Base-by-base conservation (phyloP, 2,329 filamentous ascomycete species). In the Aspergillus costaricaensis region DNA sequence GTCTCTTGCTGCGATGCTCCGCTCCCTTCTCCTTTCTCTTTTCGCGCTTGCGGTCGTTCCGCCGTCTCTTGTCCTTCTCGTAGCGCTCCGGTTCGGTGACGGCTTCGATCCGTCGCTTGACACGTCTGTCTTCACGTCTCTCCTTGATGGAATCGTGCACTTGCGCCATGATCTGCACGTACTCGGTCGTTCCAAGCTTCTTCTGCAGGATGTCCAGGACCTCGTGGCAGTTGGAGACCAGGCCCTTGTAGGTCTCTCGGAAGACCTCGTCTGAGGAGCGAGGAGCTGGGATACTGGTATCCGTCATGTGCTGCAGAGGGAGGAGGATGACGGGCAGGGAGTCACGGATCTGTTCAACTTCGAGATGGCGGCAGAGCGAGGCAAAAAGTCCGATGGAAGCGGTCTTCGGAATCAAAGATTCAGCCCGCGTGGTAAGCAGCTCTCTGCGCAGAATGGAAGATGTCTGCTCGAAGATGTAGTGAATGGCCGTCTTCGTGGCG, bases 21-120 rank as follows among this genome's bases (percentile, higher is more conserved):
- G 82, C 79, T 0, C 90, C 89, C 76, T 86, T 91, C 76, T 89
- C 90, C 83, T 92, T 96, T 74, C 88, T 87, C 76, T 88, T 87
- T 68, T 89, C 89, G 79, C 88, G 92, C 82, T 95, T 95, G 81
- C 88, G 87, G 73, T 95, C 91, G 63, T 90, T 84, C 81, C 89
- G 92, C 81, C 89, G 91, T 74, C 85, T 87, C 86, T 97, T 97
- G 68, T 90, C 88, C 71, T 84, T 82, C 27, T 88, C 91, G 68
- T 88, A 87, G 72, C 83, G 89, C 78, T 95, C 94, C 1, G 95
- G 95, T 71, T 90, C 86, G 53, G 85, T 85, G 23, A 99, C 88
- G 10, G 91, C 91, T 73, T 96, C 93, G 65, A 98, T 91, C 77
- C 91, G 91, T 70, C 95, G 86, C 85, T 99, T 99, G 65, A 84